phyloP scores from a whole-genome alignment of 2,329 filamentous ascomycete genomes.

The Trichophyton simii region DNA sequence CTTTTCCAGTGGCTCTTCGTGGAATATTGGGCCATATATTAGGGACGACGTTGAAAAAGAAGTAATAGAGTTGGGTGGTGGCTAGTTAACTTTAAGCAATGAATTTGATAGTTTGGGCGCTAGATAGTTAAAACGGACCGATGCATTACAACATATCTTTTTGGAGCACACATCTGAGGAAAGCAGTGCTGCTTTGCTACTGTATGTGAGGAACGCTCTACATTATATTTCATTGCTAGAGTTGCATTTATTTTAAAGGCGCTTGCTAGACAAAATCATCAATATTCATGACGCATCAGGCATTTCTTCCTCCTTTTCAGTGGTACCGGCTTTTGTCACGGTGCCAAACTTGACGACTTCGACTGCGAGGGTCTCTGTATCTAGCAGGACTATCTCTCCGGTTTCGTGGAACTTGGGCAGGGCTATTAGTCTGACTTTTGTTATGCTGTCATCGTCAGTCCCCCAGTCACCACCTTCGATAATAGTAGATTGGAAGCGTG shows the following conservation, averaged over 20 bases:
- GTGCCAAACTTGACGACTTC: slow-evolving; percentile 50
- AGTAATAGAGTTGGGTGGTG: no score
- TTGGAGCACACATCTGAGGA: no score
- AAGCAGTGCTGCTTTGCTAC: no score
- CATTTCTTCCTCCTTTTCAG: slow-evolving; percentile 3
- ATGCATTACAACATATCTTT: no score
- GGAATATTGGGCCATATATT: not conserved
- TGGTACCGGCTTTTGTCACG: not conserved
- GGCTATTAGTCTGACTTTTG: slow-evolving; percentile 61
- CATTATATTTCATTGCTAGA: not conserved
- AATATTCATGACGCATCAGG: not conserved
- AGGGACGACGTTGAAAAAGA: not conserved
- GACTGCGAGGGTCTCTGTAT: slow-evolving; percentile 72
- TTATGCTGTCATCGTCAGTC: slow-evolving; percentile 24
- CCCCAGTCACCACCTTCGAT: slow-evolving; percentile 39
- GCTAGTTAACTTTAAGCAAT: no score
- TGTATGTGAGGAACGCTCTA: not conserved
- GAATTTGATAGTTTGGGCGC: no score
- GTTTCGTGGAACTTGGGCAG: slow-evolving; percentile 72
- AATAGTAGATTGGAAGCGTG: slow-evolving; percentile 58
- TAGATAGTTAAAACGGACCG: no score
- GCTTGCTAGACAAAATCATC: not conserved
- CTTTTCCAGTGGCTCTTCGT: not conserved
- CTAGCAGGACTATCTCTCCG: slow-evolving; percentile 68
- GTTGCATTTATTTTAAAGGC: not conserved